These are phyloP conservation scores for Ophiostoma tasmaniense DNA, from an alignment of 2,329 filamentous ascomycete genomes.

Conservation along the genomic window DNA sequence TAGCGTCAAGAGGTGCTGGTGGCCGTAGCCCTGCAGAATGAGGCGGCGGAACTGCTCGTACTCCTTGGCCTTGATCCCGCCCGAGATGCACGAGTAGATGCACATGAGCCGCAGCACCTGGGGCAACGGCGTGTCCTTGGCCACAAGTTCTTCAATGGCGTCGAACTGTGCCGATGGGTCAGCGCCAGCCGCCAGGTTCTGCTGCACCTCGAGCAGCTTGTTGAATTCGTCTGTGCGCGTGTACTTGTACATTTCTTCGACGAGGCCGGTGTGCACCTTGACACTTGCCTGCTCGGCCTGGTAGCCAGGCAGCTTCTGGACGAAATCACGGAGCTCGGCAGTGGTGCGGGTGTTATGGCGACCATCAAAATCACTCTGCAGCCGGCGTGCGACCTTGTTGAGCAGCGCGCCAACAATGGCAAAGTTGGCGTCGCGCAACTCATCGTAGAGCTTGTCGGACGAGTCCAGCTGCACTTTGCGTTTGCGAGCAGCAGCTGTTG, in stretches of 20 bases:
- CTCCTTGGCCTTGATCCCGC: conserved; percentile 80
- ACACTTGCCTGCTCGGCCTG: conserved; percentile 89
- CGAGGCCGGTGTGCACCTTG: conserved; percentile 84
- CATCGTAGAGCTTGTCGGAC: conserved; percentile 78
- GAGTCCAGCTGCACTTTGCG: conserved; percentile 84
- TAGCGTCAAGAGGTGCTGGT: conserved; percentile 87
- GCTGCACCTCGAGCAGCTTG: conserved; percentile 82
- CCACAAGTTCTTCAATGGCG: conserved; percentile 87
- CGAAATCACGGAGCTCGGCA: conserved; percentile 86
- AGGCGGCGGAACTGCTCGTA: conserved; percentile 82
- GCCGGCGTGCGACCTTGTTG: conserved; percentile 80
- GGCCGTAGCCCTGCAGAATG: conserved; percentile 86
- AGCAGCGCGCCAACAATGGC: conserved; percentile 83
- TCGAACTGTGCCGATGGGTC: conserved; percentile 87
- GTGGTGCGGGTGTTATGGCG: conserved; percentile 82
- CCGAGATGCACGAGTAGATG: conserved; percentile 82
- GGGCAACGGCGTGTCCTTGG: conserved; percentile 70
- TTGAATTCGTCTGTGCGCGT: conserved; percentile 86
- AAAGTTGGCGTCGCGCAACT: conserved; percentile 87
- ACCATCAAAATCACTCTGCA: conserved; percentile 79
- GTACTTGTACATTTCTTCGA: conserved; percentile 90
- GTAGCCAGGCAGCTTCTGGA: conserved; percentile 84
- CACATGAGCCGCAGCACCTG: conserved; percentile 79
- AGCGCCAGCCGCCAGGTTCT: conserved; percentile 83
- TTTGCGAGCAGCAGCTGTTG: conserved; percentile 43